These are phyloP conservation scores for Hymenoscyphus scutula DNA, from an alignment of 2,329 filamentous ascomycete genomes.

Conservation along the genomic window DNA sequence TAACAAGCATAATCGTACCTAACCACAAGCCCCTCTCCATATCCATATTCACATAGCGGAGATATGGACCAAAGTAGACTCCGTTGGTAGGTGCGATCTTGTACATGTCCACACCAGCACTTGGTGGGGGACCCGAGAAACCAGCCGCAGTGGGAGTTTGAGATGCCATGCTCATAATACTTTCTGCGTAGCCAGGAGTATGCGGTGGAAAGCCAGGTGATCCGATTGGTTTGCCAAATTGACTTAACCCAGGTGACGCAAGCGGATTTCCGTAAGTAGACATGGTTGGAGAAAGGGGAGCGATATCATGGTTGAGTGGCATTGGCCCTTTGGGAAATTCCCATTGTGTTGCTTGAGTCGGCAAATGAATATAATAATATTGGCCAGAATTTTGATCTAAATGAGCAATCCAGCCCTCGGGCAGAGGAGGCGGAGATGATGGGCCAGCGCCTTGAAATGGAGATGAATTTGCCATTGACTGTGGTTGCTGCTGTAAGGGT, in stretches of 20 bases:
- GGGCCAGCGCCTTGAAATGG: conserved; percentile 55
- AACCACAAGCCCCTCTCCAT: conserved; percentile 86
- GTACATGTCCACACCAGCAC: conserved; percentile 89
- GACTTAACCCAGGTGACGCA: conserved; percentile 60
- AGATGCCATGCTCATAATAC: conserved; percentile 77
- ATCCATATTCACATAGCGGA: conserved; percentile 97
- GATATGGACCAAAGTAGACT: conserved; percentile 95
- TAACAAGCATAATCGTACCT: conserved; percentile 90
- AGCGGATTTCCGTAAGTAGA: conserved; percentile 75
- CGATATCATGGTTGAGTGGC: conserved; percentile 77
- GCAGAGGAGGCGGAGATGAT: conserved; percentile 84
- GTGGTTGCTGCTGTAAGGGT: conserved; percentile 34
- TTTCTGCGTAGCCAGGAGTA: conserved; percentile 80
- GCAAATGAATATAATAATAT: conserved; percentile 98
- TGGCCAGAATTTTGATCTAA: conserved; percentile 93
- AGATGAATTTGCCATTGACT: conserved; percentile 39
- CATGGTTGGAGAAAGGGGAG: conserved; percentile 74
- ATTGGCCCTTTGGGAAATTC: conserved; percentile 97
- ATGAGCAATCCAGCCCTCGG: conserved; percentile 98
- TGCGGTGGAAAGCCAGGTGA: conserved; percentile 83
- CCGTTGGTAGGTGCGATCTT: conserved; percentile 91
- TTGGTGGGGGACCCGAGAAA: conserved; percentile 84
- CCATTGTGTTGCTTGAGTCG: conserved; percentile 95
- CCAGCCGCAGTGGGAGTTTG: conserved; percentile 75
- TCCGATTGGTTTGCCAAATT: conserved; percentile 60